A percentile compares a stretch with the other conserved stretches of the same genome.
phyloP scores from a whole-genome alignment of 768 basidiomycete species.

The Tulasnella sp. region DNA sequence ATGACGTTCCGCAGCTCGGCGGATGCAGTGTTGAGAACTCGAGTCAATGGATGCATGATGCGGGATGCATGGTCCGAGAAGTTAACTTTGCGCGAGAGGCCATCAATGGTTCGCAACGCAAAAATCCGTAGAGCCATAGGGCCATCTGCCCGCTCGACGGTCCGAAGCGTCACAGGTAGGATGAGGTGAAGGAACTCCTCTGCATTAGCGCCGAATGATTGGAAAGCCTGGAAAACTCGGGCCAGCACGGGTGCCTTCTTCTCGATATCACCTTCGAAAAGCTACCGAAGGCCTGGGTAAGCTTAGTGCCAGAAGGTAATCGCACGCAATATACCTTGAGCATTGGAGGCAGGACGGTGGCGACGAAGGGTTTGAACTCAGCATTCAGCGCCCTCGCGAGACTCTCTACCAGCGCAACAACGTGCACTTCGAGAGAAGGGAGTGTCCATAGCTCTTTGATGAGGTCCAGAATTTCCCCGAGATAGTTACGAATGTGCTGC shows the following conservation, averaged over 20 bases:
- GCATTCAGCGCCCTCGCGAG: constrained; percentile 89
- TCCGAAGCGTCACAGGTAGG: constrained; percentile 85
- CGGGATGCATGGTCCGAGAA: constrained; percentile 96
- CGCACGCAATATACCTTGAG: constrained; percentile 41
- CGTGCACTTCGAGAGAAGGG: constrained; percentile 69
- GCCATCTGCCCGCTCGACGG: constrained; percentile 74
- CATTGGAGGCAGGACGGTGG: constrained; percentile 77
- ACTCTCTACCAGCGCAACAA: constrained; percentile 86
- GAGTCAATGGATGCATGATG: constrained; percentile 88
- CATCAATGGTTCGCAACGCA: constrained; percentile 85
- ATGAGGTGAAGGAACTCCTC: constrained; percentile 97
- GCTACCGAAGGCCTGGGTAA: neutral
- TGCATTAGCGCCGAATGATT: constrained; percentile 90
- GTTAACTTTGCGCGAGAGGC: constrained; percentile 82
- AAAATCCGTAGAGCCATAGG: constrained; percentile 66
- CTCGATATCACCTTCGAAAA: constrained; percentile 85
- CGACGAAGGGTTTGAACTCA: constrained; percentile 93
- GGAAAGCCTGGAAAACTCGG: constrained; percentile 88
- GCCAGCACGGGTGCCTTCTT: constrained; percentile 68
- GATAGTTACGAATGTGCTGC: constrained; percentile 90
- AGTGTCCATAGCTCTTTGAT: constrained; percentile 81
- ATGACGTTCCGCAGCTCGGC: constrained; percentile 68
- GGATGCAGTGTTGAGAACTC: constrained; percentile 62
- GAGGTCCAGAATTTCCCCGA: constrained; percentile 70
- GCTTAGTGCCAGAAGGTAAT: neutral